Evolutionary conservation across 192 early-diverging fungal species (phyloP), one percentile per base, ranked within the genome.

Genomic region (Backusella mclennaniae): DNA sequence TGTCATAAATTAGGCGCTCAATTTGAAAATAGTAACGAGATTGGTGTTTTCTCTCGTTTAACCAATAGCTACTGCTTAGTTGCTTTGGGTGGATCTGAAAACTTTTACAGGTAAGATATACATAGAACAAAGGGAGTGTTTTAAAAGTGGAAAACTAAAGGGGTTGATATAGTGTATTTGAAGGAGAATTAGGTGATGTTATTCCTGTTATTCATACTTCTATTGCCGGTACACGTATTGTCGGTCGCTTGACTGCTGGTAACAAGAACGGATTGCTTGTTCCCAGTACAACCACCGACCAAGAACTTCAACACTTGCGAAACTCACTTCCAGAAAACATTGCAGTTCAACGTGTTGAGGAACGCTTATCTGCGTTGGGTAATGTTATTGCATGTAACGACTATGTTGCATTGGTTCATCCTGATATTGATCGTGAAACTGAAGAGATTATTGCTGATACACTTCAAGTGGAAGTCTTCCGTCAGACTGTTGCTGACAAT

Each of bases 301-400:
- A 95, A 86, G 98, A 99, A 84, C 89, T 99, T 63, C 97, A 98
- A 82, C 98, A 99, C 78, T 84, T 99, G 66, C 87, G 98, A 69
- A 99, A 99, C 86, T 95, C 96, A 39, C 87, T 99, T 21, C 97
- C 98, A 9, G 98, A 99, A 63, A 84, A 85, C 15, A 93, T 99
- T 29, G 89, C 89, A 39, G 95, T 99, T 80, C 98, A 99, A 86
- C 92, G 98, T 53, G 93, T 99, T n/a, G 98, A 99, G 82, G 98
- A 99, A 87, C 92, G 98, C 41, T 85, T 99, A 35, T 97, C 96
- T 39, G 98, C 98, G 23, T 87, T 99, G 26, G 98, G 98, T 67
- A 99, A 99, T 86, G 98, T 99, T 29, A 97, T 99, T 88, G 96
- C 96, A 21, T 99, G 98, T 86, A 99, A 99, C 81, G 98, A 99